phyloP scores from a whole-genome alignment of 2,329 filamentous ascomycete genomes.

The Talaromyces sp. region DNA sequence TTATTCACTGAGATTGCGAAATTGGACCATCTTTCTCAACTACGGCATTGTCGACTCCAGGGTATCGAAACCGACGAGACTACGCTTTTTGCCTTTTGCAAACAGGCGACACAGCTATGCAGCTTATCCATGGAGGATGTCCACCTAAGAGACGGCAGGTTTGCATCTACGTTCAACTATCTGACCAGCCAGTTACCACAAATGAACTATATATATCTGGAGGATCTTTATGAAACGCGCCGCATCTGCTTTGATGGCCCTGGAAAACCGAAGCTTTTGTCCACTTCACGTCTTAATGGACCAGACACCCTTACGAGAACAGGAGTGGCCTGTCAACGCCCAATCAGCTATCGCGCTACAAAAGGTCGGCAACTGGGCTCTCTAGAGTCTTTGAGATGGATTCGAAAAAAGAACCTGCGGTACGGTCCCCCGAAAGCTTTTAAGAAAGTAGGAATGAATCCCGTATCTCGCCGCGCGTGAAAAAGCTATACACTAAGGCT shows the following conservation, averaged over 20 bases:
- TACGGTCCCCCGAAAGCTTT: not conserved
- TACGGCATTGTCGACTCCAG: not conserved
- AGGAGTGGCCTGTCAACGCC: not conserved
- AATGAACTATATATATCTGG: not conserved
- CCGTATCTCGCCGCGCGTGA: too few relatives aligned
- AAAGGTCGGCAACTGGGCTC: not conserved
- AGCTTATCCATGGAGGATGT: not conserved
- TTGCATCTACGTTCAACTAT: not conserved
- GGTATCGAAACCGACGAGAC: not conserved
- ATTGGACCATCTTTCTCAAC: not conserved
- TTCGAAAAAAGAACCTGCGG: not conserved
- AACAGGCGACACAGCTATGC: not conserved
- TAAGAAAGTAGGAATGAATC: too few relatives aligned
- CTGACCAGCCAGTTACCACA: not conserved
- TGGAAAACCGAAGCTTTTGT: not conserved
- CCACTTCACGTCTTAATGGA: not conserved
- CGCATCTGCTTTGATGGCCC: not conserved
- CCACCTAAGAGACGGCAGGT: not conserved
- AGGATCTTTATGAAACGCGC: not conserved
- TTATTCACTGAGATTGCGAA: not conserved
- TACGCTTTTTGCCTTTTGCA: not conserved
- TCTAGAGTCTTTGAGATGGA: not conserved
- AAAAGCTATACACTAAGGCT: too few relatives aligned
- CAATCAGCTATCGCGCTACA: not conserved
- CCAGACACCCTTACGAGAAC: not conserved